These are phyloP conservation scores for Cryphonectria nitschkei DNA, from an alignment of 2,329 filamentous ascomycete genomes.

Conservation along the genomic window DNA sequence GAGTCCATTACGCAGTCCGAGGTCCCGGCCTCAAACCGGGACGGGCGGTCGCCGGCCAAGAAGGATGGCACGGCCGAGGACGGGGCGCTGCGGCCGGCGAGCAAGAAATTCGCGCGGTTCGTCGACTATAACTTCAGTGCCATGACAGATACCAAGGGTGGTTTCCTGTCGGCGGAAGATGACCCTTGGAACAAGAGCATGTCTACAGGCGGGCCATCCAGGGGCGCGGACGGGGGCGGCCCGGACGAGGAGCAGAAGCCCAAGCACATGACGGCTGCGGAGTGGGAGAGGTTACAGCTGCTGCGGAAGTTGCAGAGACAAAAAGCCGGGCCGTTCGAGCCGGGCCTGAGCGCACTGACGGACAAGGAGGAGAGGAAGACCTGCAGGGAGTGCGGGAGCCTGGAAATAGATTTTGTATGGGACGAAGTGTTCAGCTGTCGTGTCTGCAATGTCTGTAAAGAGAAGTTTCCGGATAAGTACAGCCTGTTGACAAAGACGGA, in stretches of 20 bases:
- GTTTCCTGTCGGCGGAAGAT: conserved; percentile 88
- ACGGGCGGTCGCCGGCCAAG: conserved; percentile 61
- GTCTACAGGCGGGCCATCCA: conserved; percentile 53
- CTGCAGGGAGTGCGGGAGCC: conserved; percentile 79
- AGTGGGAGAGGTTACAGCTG: conserved; percentile 87
- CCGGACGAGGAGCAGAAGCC: conserved; percentile 67
- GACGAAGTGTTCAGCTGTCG: conserved; percentile 77
- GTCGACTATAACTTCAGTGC: conserved; percentile 98
- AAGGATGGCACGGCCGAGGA: conserved; percentile 34
- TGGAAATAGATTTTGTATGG: conserved; percentile 97
- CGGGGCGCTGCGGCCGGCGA: conserved; percentile 67
- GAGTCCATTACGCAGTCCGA: conserved; percentile 61
- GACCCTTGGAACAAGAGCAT: conserved; percentile 87
- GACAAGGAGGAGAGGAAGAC: conserved; percentile 68
- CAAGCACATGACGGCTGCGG: conserved; percentile 82
- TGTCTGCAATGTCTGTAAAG: conserved; percentile 85
- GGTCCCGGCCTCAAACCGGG: conserved; percentile 65
- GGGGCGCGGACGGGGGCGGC: conserved; percentile 32
- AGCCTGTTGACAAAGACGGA: conserved; percentile 96
- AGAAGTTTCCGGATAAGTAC: conserved; percentile 89
- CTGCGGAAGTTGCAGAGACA: conserved; percentile 72
- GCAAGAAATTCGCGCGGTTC: conserved; percentile 85
- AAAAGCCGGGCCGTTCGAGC: conserved; percentile 84
- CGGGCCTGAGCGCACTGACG: conserved; percentile 76
- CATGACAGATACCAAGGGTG: conserved; percentile 97